phyloP scores from a whole-genome alignment of 768 basidiomycete genomes.

The Agrocybe praecox region DNA sequence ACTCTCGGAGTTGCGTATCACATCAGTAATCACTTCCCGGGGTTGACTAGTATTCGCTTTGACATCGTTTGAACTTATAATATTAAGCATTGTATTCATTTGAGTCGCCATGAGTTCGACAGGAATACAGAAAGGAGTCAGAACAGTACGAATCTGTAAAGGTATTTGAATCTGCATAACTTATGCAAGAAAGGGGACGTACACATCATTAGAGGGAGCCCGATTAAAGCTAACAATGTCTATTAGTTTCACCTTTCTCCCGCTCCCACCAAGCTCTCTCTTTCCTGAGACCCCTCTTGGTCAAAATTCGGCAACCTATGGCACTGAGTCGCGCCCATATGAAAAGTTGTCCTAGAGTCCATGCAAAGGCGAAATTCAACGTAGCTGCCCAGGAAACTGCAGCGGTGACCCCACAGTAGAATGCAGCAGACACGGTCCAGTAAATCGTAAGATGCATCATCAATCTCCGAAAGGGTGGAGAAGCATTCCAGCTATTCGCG shows the following conservation, averaged over 20 bases:
- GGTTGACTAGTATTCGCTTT: too few species aligned
- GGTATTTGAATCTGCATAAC: too few species aligned
- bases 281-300: slow-evolving; percentile 17
- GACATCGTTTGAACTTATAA: background rate
- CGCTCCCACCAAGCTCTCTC: slow-evolving; percentile 18
- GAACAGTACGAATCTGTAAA: too few species aligned
- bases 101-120: background rate
- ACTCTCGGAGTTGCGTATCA: background rate
- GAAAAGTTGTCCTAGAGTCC: slow-evolving; percentile 31
- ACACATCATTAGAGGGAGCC: too few species aligned
- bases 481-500: slow-evolving; percentile 21
- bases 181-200: too few species aligned
- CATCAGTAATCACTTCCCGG: too few species aligned
- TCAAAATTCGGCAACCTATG: slow-evolving; percentile 18
- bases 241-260: background rate
- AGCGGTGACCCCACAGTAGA: slow-evolving; percentile 30
- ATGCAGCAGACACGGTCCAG: slow-evolving; percentile 21
- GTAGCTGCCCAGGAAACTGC: slow-evolving; percentile 28
- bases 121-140: background rate
- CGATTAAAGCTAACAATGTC: background rate
- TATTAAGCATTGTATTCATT: background rate
- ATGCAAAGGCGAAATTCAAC: slow-evolving; percentile 30
- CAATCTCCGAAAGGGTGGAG: slow-evolving; percentile 28
- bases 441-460: slow-evolving; percentile 26
- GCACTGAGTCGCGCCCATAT: slow-evolving; percentile 26